These are phyloP conservation scores for Macadamia tetraphylla DNA, from an alignment of 164 flowering plant species.

Conservation along the genomic window DNA sequence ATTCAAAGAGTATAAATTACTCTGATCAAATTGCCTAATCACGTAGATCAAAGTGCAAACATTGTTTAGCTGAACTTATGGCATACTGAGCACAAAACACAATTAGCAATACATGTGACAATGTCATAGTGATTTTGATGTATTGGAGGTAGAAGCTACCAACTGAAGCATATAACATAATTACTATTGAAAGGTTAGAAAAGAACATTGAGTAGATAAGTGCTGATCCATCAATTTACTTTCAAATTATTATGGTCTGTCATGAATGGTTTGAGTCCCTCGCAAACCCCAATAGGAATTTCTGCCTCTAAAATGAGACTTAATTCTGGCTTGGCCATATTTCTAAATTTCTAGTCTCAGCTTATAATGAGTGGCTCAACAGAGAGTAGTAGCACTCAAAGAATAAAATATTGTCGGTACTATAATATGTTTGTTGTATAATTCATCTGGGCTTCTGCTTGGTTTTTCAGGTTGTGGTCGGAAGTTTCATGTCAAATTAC, in stretches of 20 bases:
- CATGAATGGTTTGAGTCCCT: neutral
- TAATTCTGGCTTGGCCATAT: neutral
- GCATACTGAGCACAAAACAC: too few species aligned
- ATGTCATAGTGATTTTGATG: too few species aligned
- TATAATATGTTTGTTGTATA: neutral
- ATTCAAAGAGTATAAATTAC: too few species aligned
- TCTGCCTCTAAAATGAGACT: neutral
- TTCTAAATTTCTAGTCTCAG: neutral
- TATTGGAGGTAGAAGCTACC: neutral
- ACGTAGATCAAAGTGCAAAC: too few species aligned
- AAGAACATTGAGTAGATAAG: too few species aligned
- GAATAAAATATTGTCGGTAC: neutral
- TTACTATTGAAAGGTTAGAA: neutral
- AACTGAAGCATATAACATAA: neutral
- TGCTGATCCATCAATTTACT: neutral
- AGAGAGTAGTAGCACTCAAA: too few species aligned
- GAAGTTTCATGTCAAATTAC: constrained; percentile 58
- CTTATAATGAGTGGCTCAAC: too few species aligned
- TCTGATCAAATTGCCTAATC: too few species aligned
- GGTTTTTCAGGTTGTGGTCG: constrained; percentile 55
- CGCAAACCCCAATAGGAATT: neutral
- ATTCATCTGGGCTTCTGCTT: constrained; percentile 3
- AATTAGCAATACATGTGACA: too few species aligned
- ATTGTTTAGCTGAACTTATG: too few species aligned
- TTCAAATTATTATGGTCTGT: neutral